Evolutionary conservation across 495 filamentous ascomycete genomes (phyloP), one percentile per base, ranked within the genome.

Genomic region (Cryomyces minteri): DNA sequence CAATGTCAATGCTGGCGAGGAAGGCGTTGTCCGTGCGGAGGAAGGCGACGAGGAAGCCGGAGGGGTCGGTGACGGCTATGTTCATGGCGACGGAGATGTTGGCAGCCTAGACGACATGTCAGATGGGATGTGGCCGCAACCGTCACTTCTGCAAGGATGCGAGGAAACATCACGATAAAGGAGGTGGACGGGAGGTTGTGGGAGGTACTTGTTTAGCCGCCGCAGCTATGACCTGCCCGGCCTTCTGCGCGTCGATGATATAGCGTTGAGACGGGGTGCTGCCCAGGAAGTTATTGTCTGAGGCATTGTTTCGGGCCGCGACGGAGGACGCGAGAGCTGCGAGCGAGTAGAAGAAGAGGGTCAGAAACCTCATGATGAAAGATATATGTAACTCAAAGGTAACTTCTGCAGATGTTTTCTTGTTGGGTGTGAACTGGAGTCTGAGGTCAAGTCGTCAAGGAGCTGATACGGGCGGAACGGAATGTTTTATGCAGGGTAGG

Each of bases 21-120:
- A 33, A 47, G 32, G 52, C 52, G 43, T 48, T 48, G 31, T 55
- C 52, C 46, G 47, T 55, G 6, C 52, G 32, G 6, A 46, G 32
- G 40, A 55, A 53, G 6, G 50, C 52, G 31, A 55, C 46, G 40
- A 55, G 50, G n/a, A 41, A 41, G 40, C 32, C 36, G 6, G 37
- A 39, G 7, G 52, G 52, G 43, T 55, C 50, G 25, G 42, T 36
- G 29, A 55, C 41, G 31, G 52, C 51, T 11, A 55, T 50, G 40
- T 52, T 45, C 32, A 38, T 47, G 18, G 51, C 43, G 4, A 48
- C 28, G 25, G 41, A 43, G 18, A 12, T 8, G 41, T 10, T 41
- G n/a, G 40, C 10, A 9, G 40, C 25, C 8, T 41, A 37, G 34
- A 25, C 18, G 18, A 25, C 18, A 25, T 25, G 18, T 25, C 18